These are phyloP conservation scores for Lipomyces spencermartinsiae DNA, from an alignment of 805 yeast species.

Conservation along the genomic window DNA sequence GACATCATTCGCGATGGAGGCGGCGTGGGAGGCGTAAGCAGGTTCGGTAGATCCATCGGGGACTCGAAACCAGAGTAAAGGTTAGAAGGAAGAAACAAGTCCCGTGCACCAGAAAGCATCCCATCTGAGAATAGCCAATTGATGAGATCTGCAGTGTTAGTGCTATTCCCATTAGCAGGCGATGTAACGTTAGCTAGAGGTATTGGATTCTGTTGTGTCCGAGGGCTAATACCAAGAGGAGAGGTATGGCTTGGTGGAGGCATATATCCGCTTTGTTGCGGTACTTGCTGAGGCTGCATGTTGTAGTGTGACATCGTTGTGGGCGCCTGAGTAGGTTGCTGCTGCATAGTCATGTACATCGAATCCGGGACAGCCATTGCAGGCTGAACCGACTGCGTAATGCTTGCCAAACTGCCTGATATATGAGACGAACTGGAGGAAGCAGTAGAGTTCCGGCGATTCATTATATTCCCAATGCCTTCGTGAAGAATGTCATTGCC, in stretches of 20 bases:
- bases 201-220: not conserved
- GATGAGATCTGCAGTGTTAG: conserved; percentile 41
- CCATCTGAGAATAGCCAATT: conserved; percentile 50
- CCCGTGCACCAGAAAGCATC: conserved; percentile 42
- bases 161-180: not conserved
- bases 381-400: not conserved
- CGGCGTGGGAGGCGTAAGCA: conserved; percentile 49
- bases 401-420: not conserved
- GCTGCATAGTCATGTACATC: not conserved
- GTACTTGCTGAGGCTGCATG: not conserved
- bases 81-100: conserved; percentile 40
- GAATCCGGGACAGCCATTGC: not conserved
- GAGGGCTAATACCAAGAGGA: conserved; percentile 1
- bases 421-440: not conserved
- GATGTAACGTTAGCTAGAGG: not conserved
- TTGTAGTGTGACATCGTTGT: not conserved
- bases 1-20: conserved; percentile 44
- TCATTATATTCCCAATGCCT: not conserved
- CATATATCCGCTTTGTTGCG: not conserved
- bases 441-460: not conserved
- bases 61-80: conserved; percentile 43
- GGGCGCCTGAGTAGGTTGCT: not conserved
- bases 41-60: conserved; percentile 51
- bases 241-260: not conserved
- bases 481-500: conserved; percentile 13